phyloP scores from a whole-genome alignment of 805 yeast genomes.

The Nakazawaea wickerhamii region DNA sequence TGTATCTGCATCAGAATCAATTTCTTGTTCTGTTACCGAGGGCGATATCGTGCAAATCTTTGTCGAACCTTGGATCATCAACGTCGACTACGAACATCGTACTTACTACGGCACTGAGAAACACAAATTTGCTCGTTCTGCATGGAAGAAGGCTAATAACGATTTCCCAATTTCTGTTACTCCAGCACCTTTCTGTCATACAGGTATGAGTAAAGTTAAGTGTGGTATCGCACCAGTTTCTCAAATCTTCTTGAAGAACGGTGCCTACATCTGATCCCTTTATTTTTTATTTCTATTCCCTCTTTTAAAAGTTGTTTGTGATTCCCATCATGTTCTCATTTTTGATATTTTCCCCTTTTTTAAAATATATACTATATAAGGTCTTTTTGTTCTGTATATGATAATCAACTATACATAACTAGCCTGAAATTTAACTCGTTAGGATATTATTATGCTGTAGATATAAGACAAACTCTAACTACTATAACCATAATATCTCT shows the following conservation, averaged over 20 bases:
- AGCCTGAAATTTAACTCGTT: too few relatives aligned
- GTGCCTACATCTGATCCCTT: conserved; percentile 1
- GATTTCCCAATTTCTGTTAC: conserved; percentile 6
- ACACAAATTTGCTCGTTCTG: not conserved
- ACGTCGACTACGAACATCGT: conserved; percentile 6
- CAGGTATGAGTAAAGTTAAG: not conserved
- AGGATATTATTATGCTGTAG: too few relatives aligned
- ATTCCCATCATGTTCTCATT: too few relatives aligned
- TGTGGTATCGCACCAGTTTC: conserved; percentile 3
- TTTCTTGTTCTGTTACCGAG: conserved; percentile 7
- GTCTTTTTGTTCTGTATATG: too few relatives aligned
- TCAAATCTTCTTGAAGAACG: conserved; percentile 5
- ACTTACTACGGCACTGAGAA: not conserved
- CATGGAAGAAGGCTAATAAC: not conserved
- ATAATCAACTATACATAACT: too few relatives aligned
- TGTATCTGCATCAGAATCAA: conserved; percentile 5
- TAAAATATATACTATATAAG: too few relatives aligned
- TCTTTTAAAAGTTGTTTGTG: too few relatives aligned
- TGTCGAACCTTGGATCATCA: conserved; percentile 12
- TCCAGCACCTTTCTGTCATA: conserved; percentile 11
- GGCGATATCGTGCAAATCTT: conserved; percentile 13
- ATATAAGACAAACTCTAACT: too few relatives aligned
- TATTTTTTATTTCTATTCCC: not conserved
- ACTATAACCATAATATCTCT: too few relatives aligned
- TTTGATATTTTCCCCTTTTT: too few relatives aligned